Conservation (phyloP, 805 yeast genomes). For the Maudiozyma turicensis region DNA sequence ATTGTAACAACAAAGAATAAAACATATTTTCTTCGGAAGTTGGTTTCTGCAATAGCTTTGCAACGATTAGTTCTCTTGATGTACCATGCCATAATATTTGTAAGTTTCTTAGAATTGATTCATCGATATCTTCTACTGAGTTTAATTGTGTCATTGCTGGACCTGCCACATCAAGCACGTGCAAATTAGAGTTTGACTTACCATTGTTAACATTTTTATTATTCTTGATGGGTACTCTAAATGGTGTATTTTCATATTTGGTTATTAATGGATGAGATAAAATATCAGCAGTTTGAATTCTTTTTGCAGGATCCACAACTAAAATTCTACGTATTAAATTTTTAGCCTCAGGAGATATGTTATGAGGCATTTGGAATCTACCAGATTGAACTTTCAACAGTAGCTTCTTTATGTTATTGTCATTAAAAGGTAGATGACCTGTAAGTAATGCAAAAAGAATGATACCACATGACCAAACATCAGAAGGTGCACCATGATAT, state of each 20-base stretch:
- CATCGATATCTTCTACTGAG: conserved; percentile 46
- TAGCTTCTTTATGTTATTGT: conserved; percentile 63
- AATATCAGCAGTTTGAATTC: conserved; percentile 62
- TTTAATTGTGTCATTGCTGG: conserved; percentile 15
- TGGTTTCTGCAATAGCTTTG: conserved; percentile 43
- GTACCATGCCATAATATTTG: conserved; percentile 79
- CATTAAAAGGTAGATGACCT: conserved; percentile 78
- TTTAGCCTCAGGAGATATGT: conserved; percentile 53
- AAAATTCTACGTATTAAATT: conserved; percentile 58
- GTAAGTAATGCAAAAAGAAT: conserved; percentile 69
- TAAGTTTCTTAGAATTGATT: conserved; percentile 63
- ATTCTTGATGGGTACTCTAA: background rate
- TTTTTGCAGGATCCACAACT: conserved; percentile 56
- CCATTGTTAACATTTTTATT: conserved; percentile 7
- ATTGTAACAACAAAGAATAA: conserved; percentile 63
- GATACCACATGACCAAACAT: conserved; percentile 85
- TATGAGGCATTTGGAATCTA: conserved; percentile 59
- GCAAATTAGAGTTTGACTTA: conserved; percentile 23
- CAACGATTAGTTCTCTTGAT: conserved; percentile 44
- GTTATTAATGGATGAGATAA: conserved; percentile 66
- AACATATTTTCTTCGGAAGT: conserved; percentile 71
- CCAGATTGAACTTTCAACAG: conserved; percentile 72
- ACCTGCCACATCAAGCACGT: conserved; percentile 12
- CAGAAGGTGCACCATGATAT: conserved; percentile 78
- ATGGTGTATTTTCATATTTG: conserved; percentile 40